A percentile compares a stretch with the other conserved stretches of the same genome.
Conservation (phyloP, 345 rosid species). For the Eucalyptus tenuipes region DNA sequence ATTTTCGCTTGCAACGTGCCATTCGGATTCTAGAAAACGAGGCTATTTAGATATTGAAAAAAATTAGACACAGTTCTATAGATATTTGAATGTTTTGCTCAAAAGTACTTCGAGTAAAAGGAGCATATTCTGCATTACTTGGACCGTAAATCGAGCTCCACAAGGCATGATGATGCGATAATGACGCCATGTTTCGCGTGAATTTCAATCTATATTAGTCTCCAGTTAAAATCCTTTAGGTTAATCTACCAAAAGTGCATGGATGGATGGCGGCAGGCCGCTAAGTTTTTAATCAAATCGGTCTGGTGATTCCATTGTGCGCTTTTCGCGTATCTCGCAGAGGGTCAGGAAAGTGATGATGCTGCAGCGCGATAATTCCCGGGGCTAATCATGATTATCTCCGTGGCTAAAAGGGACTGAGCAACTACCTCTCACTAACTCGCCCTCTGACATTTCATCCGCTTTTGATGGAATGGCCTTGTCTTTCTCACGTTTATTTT, state of each 20-base stretch:
- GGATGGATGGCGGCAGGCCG: not conserved
- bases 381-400: constrained; percentile 39
- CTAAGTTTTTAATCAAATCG: not conserved
- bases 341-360: not conserved
- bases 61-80: not conserved
- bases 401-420: constrained; percentile 48
- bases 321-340: not conserved
- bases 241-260: not conserved
- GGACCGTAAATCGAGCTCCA: not conserved
- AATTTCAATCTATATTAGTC: not conserved
- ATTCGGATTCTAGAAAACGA: not conserved
- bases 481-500: not conserved
- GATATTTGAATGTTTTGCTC: not conserved
- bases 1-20: not conserved
- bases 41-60: not conserved
- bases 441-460: constrained; percentile 2
- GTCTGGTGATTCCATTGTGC: not conserved
- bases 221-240: not conserved
- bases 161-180: not conserved
- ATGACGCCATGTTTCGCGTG: not conserved
- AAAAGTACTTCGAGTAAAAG: not conserved
- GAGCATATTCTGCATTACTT: not conserved
- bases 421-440: constrained; percentile 47
- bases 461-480: not conserved
- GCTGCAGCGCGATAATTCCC: constrained; percentile 11